Conservation (phyloP, 1,284 basidiomycete genomes). For the Leccinum fuscescens region DNA sequence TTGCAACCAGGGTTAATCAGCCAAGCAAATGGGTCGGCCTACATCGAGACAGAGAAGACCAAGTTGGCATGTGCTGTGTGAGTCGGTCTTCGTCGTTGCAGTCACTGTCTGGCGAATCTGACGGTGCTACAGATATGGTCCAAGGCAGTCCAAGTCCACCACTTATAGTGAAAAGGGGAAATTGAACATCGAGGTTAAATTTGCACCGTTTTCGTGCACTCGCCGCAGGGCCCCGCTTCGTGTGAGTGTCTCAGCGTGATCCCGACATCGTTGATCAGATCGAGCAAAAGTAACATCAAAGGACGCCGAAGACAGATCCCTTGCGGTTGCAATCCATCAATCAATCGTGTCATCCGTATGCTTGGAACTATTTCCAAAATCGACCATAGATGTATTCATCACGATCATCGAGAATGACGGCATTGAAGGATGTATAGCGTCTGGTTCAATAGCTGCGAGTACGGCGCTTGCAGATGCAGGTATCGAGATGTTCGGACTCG, state of each 20-base stretch:
- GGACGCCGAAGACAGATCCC: slow-evolving; percentile 91
- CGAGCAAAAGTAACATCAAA: slow-evolving; percentile 36
- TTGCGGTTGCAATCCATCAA: slow-evolving; percentile 84
- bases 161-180: slow-evolving; percentile 84
- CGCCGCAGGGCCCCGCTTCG: slow-evolving; percentile 80
- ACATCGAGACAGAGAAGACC: slow-evolving; percentile 85
- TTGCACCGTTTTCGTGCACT: slow-evolving; percentile 87
- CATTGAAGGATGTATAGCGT: slow-evolving; percentile 78
- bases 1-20: slow-evolving; percentile 86
- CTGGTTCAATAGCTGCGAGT: slow-evolving; percentile 85
- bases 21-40: slow-evolving; percentile 94
- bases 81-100: slow-evolving; percentile 26
- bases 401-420: slow-evolving; percentile 91
- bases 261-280: neutral
- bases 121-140: slow-evolving; percentile 73
- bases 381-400: slow-evolving; percentile 89
- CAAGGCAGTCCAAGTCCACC: slow-evolving; percentile 79
- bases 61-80: slow-evolving; percentile 96
- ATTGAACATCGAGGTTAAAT: slow-evolving; percentile 95
- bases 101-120: slow-evolving; percentile 3
- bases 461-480: slow-evolving; percentile 88
- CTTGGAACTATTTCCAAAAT: slow-evolving; percentile 90
- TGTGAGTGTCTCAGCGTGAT: slow-evolving; percentile 47
- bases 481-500: slow-evolving; percentile 84
- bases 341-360: slow-evolving; percentile 84